Percentiles rank a stretch among this genome's conserved stretches.
Evolutionary conservation across 768 basidiomycete species (phyloP).

Genomic region (Mycena rosella): DNA sequence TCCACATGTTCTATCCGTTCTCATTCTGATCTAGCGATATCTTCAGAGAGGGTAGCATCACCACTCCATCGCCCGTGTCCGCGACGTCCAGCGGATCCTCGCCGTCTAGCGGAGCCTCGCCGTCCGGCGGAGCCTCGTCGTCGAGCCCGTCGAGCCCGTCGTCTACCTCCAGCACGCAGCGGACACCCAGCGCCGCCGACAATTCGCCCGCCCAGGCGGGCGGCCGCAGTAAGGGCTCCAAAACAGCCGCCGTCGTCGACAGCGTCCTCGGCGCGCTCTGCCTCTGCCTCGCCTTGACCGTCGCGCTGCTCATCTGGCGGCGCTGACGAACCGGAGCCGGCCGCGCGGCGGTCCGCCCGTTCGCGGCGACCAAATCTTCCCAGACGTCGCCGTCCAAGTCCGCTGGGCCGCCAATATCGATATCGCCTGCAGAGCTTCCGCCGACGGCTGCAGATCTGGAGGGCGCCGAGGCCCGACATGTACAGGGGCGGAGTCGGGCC

Average conservation of each 20-base stretch:
- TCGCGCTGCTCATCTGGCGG: conserved; percentile 5
- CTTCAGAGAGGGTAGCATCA: too few relatives aligned
- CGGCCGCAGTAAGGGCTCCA: too few relatives aligned
- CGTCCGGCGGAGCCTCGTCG: too few relatives aligned
- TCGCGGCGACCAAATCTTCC: not conserved
- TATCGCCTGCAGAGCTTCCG: not conserved
- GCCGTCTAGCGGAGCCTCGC: not conserved
- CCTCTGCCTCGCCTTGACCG: not conserved
- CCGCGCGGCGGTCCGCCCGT: not conserved
- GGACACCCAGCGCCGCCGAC: too few relatives aligned
- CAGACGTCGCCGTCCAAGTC: not conserved
- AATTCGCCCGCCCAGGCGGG: too few relatives aligned
- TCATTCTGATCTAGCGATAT: too few relatives aligned
- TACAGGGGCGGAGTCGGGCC: not conserved
- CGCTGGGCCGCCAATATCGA: not conserved
- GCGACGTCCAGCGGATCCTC: not conserved
- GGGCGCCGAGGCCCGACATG: not conserved
- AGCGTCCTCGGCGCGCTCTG: too few relatives aligned
- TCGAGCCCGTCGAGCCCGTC: too few relatives aligned
- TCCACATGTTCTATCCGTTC: not conserved
- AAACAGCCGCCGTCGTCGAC: too few relatives aligned
- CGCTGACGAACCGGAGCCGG: not conserved
- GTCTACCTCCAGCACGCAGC: too few relatives aligned
- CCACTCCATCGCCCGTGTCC: too few relatives aligned
- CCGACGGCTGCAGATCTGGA: not conserved